phyloP scores from a whole-genome alignment of 202 grass and related monocot genomes.

The Setaria viridis region DNA sequence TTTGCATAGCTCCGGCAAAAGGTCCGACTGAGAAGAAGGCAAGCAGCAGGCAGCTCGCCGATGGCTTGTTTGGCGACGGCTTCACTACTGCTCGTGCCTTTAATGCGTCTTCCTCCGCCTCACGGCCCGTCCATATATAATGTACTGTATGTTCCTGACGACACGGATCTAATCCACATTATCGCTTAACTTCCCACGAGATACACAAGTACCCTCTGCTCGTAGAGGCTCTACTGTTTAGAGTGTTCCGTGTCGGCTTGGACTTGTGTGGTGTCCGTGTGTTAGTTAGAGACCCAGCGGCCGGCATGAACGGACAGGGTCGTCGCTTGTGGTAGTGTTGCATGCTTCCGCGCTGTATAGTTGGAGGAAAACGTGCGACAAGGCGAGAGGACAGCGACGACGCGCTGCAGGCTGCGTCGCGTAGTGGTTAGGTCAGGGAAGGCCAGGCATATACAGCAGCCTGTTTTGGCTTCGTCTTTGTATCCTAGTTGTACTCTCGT shows the following conservation, averaged over 20 bases:
- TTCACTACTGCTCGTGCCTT: background rate
- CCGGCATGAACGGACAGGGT: slow-evolving; percentile 4
- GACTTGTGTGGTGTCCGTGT: background rate
- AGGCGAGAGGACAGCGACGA: slow-evolving; percentile 19
- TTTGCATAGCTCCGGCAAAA: slow-evolving; percentile 20
- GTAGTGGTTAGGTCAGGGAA: background rate
- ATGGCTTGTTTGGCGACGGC: slow-evolving; percentile 37
- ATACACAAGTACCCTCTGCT: background rate
- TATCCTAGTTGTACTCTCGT: too few species aligned
- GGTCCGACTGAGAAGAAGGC: background rate
- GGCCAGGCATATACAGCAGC: background rate
- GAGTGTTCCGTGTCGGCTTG: slow-evolving; percentile 24
- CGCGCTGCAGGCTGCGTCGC: background rate
- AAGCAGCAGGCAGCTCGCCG: background rate
- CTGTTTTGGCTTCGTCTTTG: background rate
- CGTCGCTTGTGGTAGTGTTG: background rate
- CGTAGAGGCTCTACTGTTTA: background rate
- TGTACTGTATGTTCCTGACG: background rate
- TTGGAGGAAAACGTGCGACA: slow-evolving; percentile 29
- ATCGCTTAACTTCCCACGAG: background rate
- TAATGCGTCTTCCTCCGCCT: slow-evolving; percentile 27
- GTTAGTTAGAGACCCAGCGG: slow-evolving; percentile 11
- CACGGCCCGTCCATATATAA: slow-evolving; percentile 31
- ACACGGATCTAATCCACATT: slow-evolving; percentile 15
- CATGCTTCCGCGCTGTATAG: background rate